These are phyloP conservation scores for Metarhizium humberi DNA, from an alignment of 2,329 filamentous ascomycete species.

Conservation along the genomic window DNA sequence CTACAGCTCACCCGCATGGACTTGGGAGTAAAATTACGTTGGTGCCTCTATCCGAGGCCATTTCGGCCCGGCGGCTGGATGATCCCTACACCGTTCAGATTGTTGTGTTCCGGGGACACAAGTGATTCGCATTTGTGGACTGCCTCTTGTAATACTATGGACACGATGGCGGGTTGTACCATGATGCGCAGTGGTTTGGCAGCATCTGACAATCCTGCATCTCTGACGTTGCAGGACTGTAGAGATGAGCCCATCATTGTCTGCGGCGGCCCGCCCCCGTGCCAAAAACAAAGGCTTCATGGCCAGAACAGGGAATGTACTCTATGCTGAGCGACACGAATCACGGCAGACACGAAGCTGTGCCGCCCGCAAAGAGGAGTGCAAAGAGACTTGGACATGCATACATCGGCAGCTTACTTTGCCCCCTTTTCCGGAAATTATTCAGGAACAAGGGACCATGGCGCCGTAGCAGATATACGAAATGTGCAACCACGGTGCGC, in stretches of 20 bases:
- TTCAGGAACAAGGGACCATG: not conserved
- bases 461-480: not conserved
- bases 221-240: not conserved
- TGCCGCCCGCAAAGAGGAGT: too few relatives aligned
- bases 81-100: not conserved
- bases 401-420: not conserved
- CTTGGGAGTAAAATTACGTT: not conserved
- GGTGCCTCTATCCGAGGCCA: not conserved
- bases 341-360: not conserved
- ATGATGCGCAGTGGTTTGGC: too few relatives aligned
- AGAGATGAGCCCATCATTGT: not conserved
- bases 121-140: not conserved
- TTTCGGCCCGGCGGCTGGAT: not conserved
- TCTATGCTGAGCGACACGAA: not conserved
- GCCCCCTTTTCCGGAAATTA: not conserved
- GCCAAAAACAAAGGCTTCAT: not conserved
- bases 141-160: too few relatives aligned
- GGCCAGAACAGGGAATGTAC: not conserved
- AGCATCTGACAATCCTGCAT: not conserved
- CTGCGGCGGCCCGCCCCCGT: not conserved
- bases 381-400: too few relatives aligned
- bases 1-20: too few relatives aligned
- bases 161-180: too few relatives aligned
- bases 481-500: constrained; percentile 1
- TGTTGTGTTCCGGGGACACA: not conserved